Evolutionary conservation across 2,329 filamentous ascomycete species (phyloP).

Genomic region (Sarocladium kiliense): DNA sequence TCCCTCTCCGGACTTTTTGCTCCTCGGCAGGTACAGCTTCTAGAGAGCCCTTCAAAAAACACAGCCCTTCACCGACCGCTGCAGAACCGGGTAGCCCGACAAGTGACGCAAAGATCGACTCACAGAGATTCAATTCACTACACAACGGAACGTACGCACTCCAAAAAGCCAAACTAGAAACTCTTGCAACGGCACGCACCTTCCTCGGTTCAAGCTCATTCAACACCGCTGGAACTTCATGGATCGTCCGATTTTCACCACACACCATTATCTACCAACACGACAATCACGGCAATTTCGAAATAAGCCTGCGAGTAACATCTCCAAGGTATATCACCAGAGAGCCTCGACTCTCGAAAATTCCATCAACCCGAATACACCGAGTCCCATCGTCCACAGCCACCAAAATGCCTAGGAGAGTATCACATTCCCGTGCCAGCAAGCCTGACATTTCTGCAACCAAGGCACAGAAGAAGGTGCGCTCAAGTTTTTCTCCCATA

Average conservation of each 20-base stretch:
- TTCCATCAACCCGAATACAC: too few relatives aligned
- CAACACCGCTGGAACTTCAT: not conserved
- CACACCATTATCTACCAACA: too few relatives aligned
- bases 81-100: too few relatives aligned
- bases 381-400: too few relatives aligned
- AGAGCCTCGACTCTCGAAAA: too few relatives aligned
- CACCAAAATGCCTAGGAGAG: constrained; percentile 6
- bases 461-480: constrained; percentile 10
- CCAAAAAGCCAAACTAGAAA: not conserved
- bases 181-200: not conserved
- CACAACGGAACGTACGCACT: too few relatives aligned
- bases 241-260: too few relatives aligned
- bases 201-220: not conserved
- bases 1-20: constrained; percentile 8
- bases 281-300: too few relatives aligned
- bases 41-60: not conserved
- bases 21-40: not conserved
- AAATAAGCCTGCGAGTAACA: too few relatives aligned
- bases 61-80: not conserved
- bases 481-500: not conserved
- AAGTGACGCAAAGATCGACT: not conserved
- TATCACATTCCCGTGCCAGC: not conserved
- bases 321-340: too few relatives aligned
- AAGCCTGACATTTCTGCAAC: constrained; percentile 3
- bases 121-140: not conserved